These are phyloP conservation scores for Cadophora sp. DNA, from an alignment of 2,329 filamentous ascomycete genomes.

Conservation along the genomic window DNA sequence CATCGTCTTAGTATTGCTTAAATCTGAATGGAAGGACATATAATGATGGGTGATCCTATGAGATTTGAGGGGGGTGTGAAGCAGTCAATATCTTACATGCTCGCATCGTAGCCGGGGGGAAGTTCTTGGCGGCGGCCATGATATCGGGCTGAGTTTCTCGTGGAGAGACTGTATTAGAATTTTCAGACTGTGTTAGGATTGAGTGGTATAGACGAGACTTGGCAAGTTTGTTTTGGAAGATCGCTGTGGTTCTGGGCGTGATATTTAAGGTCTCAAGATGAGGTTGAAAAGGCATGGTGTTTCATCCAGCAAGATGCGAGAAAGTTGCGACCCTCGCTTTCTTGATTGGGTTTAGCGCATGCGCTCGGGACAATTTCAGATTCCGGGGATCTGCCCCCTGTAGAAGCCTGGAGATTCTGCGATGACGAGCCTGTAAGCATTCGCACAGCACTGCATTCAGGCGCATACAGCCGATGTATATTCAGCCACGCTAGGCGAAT, in stretches of 20 bases:
- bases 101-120: constrained; percentile 19
- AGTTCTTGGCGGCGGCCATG: constrained; percentile 1
- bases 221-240: background rate
- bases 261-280: background rate
- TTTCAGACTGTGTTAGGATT: background rate
- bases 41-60: no score
- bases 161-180: no score
- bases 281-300: background rate
- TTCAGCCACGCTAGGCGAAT: background rate
- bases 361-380: background rate
- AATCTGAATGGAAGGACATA: background rate
- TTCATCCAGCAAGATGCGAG: background rate
- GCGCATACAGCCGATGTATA: background rate
- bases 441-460: no score
- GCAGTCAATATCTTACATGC: constrained; percentile 17
- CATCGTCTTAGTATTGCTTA: background rate
- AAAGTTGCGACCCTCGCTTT: background rate
- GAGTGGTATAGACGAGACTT: no score
- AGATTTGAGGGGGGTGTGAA: background rate
- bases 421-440: background rate
- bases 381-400: background rate
- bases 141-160: background rate
- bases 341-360: background rate
- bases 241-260: background rate
- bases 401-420: background rate